Evolutionary conservation across 768 basidiomycete species (phyloP).

Genomic region (Cystoderma amianthinum): DNA sequence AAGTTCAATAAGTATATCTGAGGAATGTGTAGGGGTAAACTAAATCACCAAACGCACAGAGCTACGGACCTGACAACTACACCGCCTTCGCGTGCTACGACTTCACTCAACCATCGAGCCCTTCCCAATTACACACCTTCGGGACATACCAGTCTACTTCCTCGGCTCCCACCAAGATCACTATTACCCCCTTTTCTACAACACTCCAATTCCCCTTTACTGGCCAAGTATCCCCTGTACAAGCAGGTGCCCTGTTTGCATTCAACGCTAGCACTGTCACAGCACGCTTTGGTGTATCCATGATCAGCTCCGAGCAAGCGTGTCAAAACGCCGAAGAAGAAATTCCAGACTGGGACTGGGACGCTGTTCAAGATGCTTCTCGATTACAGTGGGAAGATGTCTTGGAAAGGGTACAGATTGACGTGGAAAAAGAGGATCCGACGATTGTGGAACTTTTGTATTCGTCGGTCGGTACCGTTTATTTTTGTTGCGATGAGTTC

Average conservation of each 20-base stretch:
- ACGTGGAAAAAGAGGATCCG: conserved; percentile 28
- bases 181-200: conserved; percentile 22
- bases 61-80: conserved; percentile 42
- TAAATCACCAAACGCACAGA: conserved; percentile 16
- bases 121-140: conserved; percentile 31
- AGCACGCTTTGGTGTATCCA: conserved; percentile 54
- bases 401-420: conserved; percentile 26
- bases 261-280: conserved; percentile 30
- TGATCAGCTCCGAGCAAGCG: conserved; percentile 43
- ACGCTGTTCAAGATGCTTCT: conserved; percentile 29
- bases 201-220: conserved; percentile 30
- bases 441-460: conserved; percentile 38
- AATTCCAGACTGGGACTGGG: conserved; percentile 41
- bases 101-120: conserved; percentile 20
- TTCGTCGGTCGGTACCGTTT: conserved; percentile 28
- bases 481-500: not conserved
- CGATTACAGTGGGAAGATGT: conserved; percentile 34
- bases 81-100: conserved; percentile 44
- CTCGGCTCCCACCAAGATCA: conserved; percentile 23
- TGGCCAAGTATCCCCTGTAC: conserved; percentile 25
- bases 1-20: not conserved
- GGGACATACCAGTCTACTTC: conserved; percentile 20
- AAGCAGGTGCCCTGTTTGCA: conserved; percentile 38
- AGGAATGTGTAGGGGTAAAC: too few relatives aligned
- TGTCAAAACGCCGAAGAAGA: conserved; percentile 53